phyloP scores from a whole-genome alignment of 768 basidiomycete species.

The Podaxis sp. region DNA sequence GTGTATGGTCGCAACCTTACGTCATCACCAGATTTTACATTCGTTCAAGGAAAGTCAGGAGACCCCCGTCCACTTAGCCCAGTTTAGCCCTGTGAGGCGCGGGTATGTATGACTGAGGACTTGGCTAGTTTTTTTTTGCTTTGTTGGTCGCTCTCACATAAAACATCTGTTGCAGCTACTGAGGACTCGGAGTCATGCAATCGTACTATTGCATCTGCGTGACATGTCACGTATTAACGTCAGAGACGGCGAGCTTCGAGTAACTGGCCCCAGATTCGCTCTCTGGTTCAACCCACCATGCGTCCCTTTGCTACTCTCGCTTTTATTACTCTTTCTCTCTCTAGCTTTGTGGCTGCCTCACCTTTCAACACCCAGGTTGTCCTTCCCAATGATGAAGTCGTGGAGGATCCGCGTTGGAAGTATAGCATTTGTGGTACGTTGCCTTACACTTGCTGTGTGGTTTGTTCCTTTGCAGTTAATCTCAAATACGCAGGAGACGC shows the following conservation, averaged over 20 bases:
- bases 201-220: background rate
- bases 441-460: background rate
- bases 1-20: background rate
- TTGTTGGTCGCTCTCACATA: no score
- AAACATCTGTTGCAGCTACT: no score
- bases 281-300: slow-evolving; percentile 15
- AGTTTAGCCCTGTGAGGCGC: background rate
- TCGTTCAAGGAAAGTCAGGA: background rate
- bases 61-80: background rate
- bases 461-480: slow-evolving; percentile 8
- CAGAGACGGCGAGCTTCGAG: background rate
- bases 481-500: slow-evolving; percentile 37
- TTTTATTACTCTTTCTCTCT: slow-evolving; percentile 14
- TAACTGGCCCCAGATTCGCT: background rate
- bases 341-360: slow-evolving; percentile 20
- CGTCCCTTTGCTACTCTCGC: slow-evolving; percentile 11
- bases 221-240: background rate
- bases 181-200: no score
- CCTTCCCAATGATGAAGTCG: slow-evolving; percentile 2
- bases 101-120: no score
- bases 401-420: slow-evolving; percentile 46
- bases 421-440: slow-evolving; percentile 76
- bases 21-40: background rate
- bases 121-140: no score
- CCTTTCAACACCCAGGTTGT: slow-evolving; percentile 22